phyloP scores from a whole-genome alignment of 1,284 basidiomycete species.

The Hypsizygus ulmarius region DNA sequence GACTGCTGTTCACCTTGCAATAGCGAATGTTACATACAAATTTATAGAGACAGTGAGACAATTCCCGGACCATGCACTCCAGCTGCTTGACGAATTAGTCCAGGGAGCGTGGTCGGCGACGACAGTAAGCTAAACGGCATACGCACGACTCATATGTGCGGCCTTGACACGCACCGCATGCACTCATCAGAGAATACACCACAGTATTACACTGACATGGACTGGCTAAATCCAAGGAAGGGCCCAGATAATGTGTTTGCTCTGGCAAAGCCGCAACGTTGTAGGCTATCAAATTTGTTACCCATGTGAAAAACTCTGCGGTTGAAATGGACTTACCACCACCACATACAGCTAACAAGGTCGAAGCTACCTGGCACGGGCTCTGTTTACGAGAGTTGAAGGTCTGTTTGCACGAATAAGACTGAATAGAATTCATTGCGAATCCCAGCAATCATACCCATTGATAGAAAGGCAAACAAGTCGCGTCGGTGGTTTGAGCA shows the following conservation, averaged over 20 bases:
- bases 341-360: slow-evolving; percentile 38
- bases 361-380: slow-evolving; percentile 44
- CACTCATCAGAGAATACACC: slow-evolving; percentile 30
- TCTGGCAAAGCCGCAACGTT: slow-evolving; percentile 17
- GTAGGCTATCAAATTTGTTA: slow-evolving; percentile 9
- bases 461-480: slow-evolving; percentile 35
- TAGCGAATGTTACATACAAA: slow-evolving; percentile 7
- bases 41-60: slow-evolving; percentile 18
- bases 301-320: background rate
- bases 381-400: slow-evolving; percentile 41
- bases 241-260: slow-evolving; percentile 20
- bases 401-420: slow-evolving; percentile 26
- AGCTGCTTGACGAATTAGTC: slow-evolving; percentile 9
- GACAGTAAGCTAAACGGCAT: background rate
- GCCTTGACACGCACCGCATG: slow-evolving; percentile 29
- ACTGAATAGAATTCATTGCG: background rate
- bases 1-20: no score
- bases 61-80: slow-evolving; percentile 22
- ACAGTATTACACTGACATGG: slow-evolving; percentile 29
- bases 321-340: slow-evolving; percentile 18
- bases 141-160: slow-evolving; percentile 20
- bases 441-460: slow-evolving; percentile 24
- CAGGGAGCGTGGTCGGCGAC: background rate
- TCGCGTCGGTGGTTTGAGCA: slow-evolving; percentile 34
- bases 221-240: slow-evolving; percentile 18